phyloP scores from a whole-genome alignment of 441 rosid species.

The Lepidium campestre region DNA sequence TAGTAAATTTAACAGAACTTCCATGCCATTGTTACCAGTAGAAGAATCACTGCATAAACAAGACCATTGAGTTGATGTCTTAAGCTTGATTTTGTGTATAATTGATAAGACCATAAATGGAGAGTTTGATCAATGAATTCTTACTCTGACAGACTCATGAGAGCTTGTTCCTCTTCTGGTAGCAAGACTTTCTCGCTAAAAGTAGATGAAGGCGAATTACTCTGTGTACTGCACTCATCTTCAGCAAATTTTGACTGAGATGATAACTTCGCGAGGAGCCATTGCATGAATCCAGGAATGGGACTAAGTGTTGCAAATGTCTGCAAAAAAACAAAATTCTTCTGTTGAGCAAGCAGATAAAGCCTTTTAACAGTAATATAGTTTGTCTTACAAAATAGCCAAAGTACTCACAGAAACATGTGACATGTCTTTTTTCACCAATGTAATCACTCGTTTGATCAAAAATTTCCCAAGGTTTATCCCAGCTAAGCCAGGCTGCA shows the following conservation, averaged over 20 bases:
- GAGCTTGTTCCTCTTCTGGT: slow-evolving; percentile 77
- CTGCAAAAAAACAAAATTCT: slow-evolving; percentile 27
- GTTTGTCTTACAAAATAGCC: not conserved
- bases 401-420: slow-evolving; percentile 67
- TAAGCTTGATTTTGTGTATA: not conserved
- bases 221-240: slow-evolving; percentile 28
- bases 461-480: slow-evolving; percentile 95
- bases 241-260: slow-evolving; percentile 68
- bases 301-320: slow-evolving; percentile 95
- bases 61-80: not conserved
- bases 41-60: slow-evolving; percentile 42
- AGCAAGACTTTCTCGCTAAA: slow-evolving; percentile 69
- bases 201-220: slow-evolving; percentile 42
- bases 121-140: slow-evolving; percentile 4
- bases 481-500: slow-evolving; percentile 96
- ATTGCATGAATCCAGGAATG: slow-evolving; percentile 85
- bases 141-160: slow-evolving; percentile 54
- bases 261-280: slow-evolving; percentile 87
- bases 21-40: slow-evolving; percentile 61
- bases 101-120: not conserved
- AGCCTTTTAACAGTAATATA: not conserved
- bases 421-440: slow-evolving; percentile 90
- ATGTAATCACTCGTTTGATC: slow-evolving; percentile 80
- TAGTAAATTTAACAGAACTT: slow-evolving; percentile 57
- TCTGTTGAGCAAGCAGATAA: not conserved